Base-by-base conservation (phyloP, 176 grass and related monocot species). In the Paspalum vaginatum region DNA sequence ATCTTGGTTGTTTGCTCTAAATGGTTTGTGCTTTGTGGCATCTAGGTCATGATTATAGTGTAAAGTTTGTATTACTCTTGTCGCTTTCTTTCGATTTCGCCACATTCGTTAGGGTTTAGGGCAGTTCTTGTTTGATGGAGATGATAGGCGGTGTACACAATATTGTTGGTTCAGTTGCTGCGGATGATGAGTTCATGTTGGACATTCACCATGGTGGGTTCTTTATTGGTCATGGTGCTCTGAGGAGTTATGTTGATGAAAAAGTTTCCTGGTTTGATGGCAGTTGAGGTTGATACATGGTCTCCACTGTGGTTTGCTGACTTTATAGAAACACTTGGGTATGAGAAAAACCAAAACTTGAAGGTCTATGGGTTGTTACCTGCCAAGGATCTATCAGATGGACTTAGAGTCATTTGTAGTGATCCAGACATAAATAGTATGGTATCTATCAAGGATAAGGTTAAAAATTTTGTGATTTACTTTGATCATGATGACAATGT, bases 401-500 rank as follows among this genome's bases (percentile, higher is more conserved):
- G 42, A 5, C 39, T 46, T 0, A 68, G 20, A 42, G 42, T 45
- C 11, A 11, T 68, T 22, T 10, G 0, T 2, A 22, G 8, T 14
- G 65, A 68, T n/a, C 0, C 4, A 13, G 65, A 68, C 21, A 46
- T 11, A 46, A 2, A 21, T 45, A 6, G 2, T 7, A 68, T 68
- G 41, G 11, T 11, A 20, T n/a, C 27, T 13, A 3, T 46, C 8
- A 1, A 22, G 3, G 11, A n/a, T 9, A 13, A 22, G 40, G 18
- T 32, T n/a, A 21, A 21, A 8, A 68, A 45, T 13, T 68, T 68
- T 5, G 9, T 17, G 0, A 0, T 50, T 1, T 50, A 71, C 22
- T 71, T 71, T 2, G 45, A 71, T 18, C 68, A 71, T 71, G 68
- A 70, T 70, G 45, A 50, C 47, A 70, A 26, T 13, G 7, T 70